A percentile compares a stretch with the other conserved stretches of the same genome.
These are phyloP conservation scores for Excoecaria cochinchinensis DNA, from an alignment of 345 rosid genomes.

Conservation along the genomic window DNA sequence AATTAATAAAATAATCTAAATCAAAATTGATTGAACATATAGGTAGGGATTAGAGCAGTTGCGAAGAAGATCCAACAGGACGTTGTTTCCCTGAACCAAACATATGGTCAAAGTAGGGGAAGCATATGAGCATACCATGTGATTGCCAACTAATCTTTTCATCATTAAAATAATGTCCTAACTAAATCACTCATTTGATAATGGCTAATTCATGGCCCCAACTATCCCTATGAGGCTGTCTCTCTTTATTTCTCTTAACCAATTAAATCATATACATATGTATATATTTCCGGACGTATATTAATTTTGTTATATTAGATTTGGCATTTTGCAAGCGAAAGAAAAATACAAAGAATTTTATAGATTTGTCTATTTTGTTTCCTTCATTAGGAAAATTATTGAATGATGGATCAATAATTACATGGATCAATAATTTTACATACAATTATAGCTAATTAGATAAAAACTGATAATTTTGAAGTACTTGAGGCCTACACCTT, in stretches of 20 bases:
- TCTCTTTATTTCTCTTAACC: not conserved
- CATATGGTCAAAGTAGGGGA: conserved; percentile 19
- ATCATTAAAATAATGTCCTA: not conserved
- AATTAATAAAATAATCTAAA: not conserved
- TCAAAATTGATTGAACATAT: not conserved
- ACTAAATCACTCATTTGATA: not conserved
- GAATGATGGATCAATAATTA: too few relatives aligned
- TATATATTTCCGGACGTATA: too few relatives aligned
- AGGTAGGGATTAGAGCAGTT: not conserved
- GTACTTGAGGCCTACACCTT: too few relatives aligned
- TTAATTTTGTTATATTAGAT: too few relatives aligned
- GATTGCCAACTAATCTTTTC: conserved; percentile 49
- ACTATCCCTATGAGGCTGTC: not conserved
- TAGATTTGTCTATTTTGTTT: too few relatives aligned
- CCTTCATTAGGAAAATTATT: too few relatives aligned
- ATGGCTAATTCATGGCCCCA: conserved; percentile 10
- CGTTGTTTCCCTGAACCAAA: conserved; percentile 30
- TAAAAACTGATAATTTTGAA: too few relatives aligned
- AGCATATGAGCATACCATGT: conserved; percentile 52
- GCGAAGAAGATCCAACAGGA: not conserved
- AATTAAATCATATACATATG: too few relatives aligned
- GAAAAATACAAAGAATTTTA: too few relatives aligned
- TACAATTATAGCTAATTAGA: too few relatives aligned
- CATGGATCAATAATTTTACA: too few relatives aligned
- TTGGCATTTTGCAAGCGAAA: too few relatives aligned